phyloP scores from a whole-genome alignment of 2,329 filamentous ascomycete genomes.

The Aureobasidium uvarum region DNA sequence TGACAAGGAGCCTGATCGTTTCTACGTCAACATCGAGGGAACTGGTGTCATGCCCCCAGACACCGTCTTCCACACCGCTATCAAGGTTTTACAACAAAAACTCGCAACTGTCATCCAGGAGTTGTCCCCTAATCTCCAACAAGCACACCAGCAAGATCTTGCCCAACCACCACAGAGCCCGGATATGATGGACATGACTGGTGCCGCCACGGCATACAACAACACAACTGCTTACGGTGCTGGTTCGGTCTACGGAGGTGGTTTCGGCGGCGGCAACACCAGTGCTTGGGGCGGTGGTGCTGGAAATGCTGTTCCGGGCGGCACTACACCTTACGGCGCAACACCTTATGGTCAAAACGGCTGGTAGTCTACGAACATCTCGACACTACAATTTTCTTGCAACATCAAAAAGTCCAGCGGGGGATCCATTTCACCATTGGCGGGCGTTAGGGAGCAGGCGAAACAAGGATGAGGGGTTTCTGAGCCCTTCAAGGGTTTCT shows the following conservation, averaged over 20 bases:
- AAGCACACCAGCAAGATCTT: slow-evolving; percentile 53
- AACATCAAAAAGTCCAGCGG: slow-evolving; percentile 16
- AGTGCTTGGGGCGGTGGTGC: slow-evolving; percentile 64
- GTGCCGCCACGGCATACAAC: slow-evolving; percentile 64
- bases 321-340: slow-evolving; percentile 63
- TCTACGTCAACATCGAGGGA: slow-evolving; percentile 93
- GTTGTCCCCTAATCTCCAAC: slow-evolving; percentile 53
- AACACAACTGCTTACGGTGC: slow-evolving; percentile 66
- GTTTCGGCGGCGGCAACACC: slow-evolving; percentile 63
- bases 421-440: slow-evolving; percentile 1
- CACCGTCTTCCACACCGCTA: slow-evolving; percentile 81
- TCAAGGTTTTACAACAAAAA: slow-evolving; percentile 86
- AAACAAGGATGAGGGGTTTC: background rate
- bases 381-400: background rate
- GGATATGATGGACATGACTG: slow-evolving; percentile 51
- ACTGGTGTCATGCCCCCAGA: slow-evolving; percentile 87
- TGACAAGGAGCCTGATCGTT: slow-evolving; percentile 70
- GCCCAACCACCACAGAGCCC: slow-evolving; percentile 54
- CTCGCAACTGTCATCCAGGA: slow-evolving; percentile 74
- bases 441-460: slow-evolving; percentile 4
- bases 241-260: slow-evolving; percentile 61
- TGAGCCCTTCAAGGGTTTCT: background rate
- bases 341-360: slow-evolving; percentile 31
- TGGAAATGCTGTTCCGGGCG: slow-evolving; percentile 49
- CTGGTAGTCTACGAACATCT: slow-evolving; percentile 17